phyloP scores from a whole-genome alignment of 371 early-diverging fungal species.

The Amoeboaphelidium occidentale region DNA sequence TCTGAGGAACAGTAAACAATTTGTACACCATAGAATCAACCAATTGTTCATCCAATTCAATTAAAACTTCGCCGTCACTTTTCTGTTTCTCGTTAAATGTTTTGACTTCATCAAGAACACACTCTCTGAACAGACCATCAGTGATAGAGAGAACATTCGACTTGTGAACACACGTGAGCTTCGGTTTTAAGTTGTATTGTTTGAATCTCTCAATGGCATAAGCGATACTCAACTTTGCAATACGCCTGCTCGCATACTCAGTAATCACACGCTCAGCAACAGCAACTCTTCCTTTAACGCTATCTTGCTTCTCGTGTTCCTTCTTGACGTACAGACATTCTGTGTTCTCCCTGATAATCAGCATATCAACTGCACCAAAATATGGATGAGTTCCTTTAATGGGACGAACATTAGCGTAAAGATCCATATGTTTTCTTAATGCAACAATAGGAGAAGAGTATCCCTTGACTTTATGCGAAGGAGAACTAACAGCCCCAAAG shows the following conservation, averaged over 20 bases:
- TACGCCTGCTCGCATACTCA: constrained; percentile 56
- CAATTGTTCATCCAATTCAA: constrained; percentile 70
- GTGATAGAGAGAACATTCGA: constrained; percentile 74
- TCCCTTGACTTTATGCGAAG: constrained; percentile 82
- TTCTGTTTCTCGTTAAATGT: constrained; percentile 23
- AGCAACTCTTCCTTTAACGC: constrained; percentile 33
- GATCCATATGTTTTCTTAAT: constrained; percentile 64
- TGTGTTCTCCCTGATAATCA: constrained; percentile 88
- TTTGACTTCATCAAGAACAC: constrained; percentile 27
- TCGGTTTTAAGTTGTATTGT: constrained; percentile 17
- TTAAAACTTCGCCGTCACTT: constrained; percentile 22
- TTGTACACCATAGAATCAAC: constrained; percentile 80
- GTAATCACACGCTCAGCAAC: constrained; percentile 69
- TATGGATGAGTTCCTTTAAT: constrained; percentile 25
- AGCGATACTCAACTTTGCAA: constrained; percentile 29
- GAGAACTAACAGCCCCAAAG: constrained; percentile 90
- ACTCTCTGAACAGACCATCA: constrained; percentile 83
- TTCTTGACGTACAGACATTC: constrained; percentile 82
- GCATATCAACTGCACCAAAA: constrained; percentile 54
- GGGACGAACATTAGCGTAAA: constrained; percentile 84
- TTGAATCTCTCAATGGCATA: neutral
- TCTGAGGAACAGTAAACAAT: constrained; percentile 70
- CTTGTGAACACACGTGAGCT: constrained; percentile 86
- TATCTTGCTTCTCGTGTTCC: constrained; percentile 38
- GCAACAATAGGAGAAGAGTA: constrained; percentile 89